Percentiles rank a stretch among this genome's conserved stretches.
phyloP scores from a whole-genome alignment of 164 flowering plant genomes.

The Sedum album region DNA sequence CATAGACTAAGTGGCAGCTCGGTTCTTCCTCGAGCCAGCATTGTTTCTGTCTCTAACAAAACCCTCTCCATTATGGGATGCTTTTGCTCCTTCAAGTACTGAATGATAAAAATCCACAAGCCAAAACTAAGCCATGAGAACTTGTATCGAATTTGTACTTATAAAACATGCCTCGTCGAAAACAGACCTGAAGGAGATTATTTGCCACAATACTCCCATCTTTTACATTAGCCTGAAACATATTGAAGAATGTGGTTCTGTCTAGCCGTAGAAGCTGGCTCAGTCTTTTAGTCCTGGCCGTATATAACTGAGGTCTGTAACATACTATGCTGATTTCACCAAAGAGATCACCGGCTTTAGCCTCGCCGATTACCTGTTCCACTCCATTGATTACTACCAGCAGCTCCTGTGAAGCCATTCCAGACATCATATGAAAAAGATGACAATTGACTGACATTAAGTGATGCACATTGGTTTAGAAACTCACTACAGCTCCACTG shows the following conservation, averaged over 20 bases:
- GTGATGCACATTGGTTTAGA: too few relatives aligned
- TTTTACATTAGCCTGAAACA: slow-evolving; percentile 85
- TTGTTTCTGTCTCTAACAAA: slow-evolving; percentile 66
- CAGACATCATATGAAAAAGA: not conserved
- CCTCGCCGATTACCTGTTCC: slow-evolving; percentile 61
- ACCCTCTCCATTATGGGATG: slow-evolving; percentile 78
- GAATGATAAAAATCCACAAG: too few relatives aligned
- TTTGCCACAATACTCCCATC: slow-evolving; percentile 94
- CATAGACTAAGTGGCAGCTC: slow-evolving; percentile 84
- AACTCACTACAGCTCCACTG: slow-evolving; percentile 8
- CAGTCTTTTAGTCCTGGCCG: slow-evolving; percentile 76
- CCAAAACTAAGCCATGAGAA: too few relatives aligned
- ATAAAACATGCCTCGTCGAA: too few relatives aligned
- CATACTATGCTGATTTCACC: slow-evolving; percentile 98
- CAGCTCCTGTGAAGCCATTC: not conserved
- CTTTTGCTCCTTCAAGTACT: slow-evolving; percentile 70
- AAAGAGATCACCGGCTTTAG: slow-evolving; percentile 57
- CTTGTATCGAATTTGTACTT: too few relatives aligned
- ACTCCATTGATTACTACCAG: slow-evolving; percentile 5
- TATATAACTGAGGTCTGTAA: slow-evolving; percentile 85
- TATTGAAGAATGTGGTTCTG: slow-evolving; percentile 73
- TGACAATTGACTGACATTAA: too few relatives aligned
- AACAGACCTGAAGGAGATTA: slow-evolving; percentile 88
- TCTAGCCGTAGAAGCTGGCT: slow-evolving; percentile 76
- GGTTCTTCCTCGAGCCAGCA: slow-evolving; percentile 84